Percentiles rank a stretch among this genome's conserved stretches.
Conservation (phyloP, 371 early-diverging fungal species). For the Mucor sp. region DNA sequence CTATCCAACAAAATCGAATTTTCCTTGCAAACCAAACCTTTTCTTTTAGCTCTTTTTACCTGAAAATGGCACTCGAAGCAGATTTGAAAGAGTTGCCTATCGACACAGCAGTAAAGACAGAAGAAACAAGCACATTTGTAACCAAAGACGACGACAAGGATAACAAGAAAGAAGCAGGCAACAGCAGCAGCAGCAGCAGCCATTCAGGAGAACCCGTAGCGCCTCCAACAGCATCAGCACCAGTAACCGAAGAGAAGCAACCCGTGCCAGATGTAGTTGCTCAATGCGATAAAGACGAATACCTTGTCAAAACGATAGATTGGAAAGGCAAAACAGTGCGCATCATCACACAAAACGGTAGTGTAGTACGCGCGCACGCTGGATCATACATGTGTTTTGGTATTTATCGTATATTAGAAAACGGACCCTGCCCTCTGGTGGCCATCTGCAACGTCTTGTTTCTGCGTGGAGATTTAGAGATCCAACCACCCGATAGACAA, state of each 20-base stretch:
- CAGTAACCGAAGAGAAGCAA: neutral
- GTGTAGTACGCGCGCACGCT: neutral
- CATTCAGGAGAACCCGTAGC: neutral
- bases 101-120: slow-evolving; percentile 81
- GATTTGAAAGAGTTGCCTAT: neutral
- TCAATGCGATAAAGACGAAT: slow-evolving; percentile 35
- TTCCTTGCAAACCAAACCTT: neutral
- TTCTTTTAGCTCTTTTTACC: neutral
- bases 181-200: neutral
- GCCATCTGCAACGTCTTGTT: slow-evolving; percentile 87
- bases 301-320: slow-evolving; percentile 68
- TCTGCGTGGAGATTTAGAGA: slow-evolving; percentile 71
- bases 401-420: slow-evolving; percentile 42
- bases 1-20: neutral
- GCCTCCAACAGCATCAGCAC: neutral
- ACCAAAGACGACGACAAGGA: slow-evolving; percentile 57
- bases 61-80: neutral
- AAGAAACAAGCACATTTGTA: slow-evolving; percentile 78
- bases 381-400: neutral
- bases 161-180: neutral
- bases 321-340: slow-evolving; percentile 58
- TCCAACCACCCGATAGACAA: slow-evolving; percentile 58
- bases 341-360: slow-evolving; percentile 86
- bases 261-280: neutral
- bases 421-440: slow-evolving; percentile 92